Base-by-base conservation (phyloP, 2,329 filamentous ascomycete genomes). In the Cercospora janseana region DNA sequence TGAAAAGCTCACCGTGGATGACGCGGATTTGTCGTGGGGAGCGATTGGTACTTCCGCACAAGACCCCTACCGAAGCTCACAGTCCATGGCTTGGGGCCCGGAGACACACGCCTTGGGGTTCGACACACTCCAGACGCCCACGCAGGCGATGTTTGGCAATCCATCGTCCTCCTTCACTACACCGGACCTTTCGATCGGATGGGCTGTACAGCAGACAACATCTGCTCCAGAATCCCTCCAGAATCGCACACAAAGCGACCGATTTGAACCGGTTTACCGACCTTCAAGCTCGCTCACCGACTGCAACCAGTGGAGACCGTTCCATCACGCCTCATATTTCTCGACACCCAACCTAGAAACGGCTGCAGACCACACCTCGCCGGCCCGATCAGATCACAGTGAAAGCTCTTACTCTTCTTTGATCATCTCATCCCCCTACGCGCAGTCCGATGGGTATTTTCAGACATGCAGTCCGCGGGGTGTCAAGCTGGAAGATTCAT, bases 341-440 rank as follows among this genome's bases (percentile, higher is more conserved):
- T 16, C 40, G 6, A 18, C 42, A 8, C 31, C 45, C 6, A 26
- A 32, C 24, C 47, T 46, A 28, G 42, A 44, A 24, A 13, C 34
- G 21, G 24, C 46, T 5, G 40, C 34, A 23, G 54, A 57, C 23
- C 49, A 58, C 21, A 29, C 27, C 10, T 60, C 59, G n/a, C 55
- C 60, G 2, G 51, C 54, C 31, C 50, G 52, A 4, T 63, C 61
- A 9, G 51, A 58, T 8, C 61, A 60, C 48, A 61, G 54, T 46
- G 43, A 46, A 13, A 55, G 54, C 35, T 61, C 56, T 1, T 51
- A 50, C 13, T 48, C 53, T 12, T 63, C 60, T 4, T 50, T 50
- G 12, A 29, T 58, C 21, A 45, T 32, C 9, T 63, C 60, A n/a
- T 63, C 63, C 15, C 59, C 62, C 10, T 63, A 59, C 46, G 54